A percentile compares a stretch with the other conserved stretches of the same genome.
Evolutionary conservation across 768 basidiomycete genomes (phyloP).

Genomic region (Suillus hirtellus): DNA sequence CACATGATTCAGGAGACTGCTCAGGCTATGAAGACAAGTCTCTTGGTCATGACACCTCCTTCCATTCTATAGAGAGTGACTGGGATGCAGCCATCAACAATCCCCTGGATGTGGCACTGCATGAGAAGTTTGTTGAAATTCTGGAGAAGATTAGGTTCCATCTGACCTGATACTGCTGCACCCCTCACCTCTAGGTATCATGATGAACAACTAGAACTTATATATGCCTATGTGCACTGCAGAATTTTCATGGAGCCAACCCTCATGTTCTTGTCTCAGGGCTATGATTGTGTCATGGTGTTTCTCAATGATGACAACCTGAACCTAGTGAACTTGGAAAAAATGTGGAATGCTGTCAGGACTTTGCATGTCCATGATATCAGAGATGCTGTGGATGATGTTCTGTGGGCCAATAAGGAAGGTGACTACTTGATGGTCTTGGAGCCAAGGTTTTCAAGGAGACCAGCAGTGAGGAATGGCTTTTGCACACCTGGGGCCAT

Average conservation of each 20-base stretch:
- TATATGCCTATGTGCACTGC: slow-evolving; percentile 38
- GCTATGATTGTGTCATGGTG: slow-evolving; percentile 29
- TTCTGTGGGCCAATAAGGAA: slow-evolving; percentile 25
- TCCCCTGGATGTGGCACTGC: slow-evolving; percentile 35
- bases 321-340: slow-evolving; percentile 34
- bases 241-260: slow-evolving; percentile 37
- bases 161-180: slow-evolving; percentile 35
- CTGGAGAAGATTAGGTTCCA: slow-evolving; percentile 35
- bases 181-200: slow-evolving; percentile 32
- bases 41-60: slow-evolving; percentile 5
- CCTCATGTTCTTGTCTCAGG: slow-evolving; percentile 39
- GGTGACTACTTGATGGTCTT: slow-evolving; percentile 33
- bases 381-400: slow-evolving; percentile 32
- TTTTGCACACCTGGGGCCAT: slow-evolving; percentile 38
- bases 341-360: slow-evolving; percentile 33
- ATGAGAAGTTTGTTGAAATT: slow-evolving; percentile 32
- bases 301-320: slow-evolving; percentile 32
- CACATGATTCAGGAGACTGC: slow-evolving; percentile 23
- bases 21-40: slow-evolving; percentile 18
- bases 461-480: slow-evolving; percentile 27
- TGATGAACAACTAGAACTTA: slow-evolving; percentile 34
- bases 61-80: slow-evolving; percentile 15
- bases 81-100: slow-evolving; percentile 21
- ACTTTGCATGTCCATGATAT: slow-evolving; percentile 30
- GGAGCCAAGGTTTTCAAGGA: slow-evolving; percentile 37